Conservation (phyloP, 805 yeast genomes). For the Wickerhamiella siamensis region DNA sequence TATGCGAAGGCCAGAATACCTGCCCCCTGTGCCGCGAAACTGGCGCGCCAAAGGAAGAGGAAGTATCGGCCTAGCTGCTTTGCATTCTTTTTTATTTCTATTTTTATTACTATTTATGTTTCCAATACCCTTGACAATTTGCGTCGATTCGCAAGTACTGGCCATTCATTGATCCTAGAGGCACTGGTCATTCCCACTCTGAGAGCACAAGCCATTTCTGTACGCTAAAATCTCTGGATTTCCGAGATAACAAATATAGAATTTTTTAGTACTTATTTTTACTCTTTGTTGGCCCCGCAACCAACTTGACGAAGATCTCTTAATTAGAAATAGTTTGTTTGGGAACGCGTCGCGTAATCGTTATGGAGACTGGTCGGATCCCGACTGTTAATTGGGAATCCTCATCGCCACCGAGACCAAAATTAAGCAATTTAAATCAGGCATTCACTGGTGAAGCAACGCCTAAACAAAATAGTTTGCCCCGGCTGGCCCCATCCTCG, state of each 20-base stretch:
- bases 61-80: neutral
- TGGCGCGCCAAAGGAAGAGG: conserved; percentile 23
- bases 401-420: conserved; percentile 4
- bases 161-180: too few species aligned
- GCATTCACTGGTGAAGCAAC: conserved; percentile 1
- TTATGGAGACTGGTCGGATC: too few species aligned
- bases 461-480: neutral
- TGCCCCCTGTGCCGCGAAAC: conserved; percentile 44
- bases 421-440: neutral
- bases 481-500: neutral
- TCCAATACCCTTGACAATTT: neutral
- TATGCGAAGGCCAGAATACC: conserved; percentile 36
- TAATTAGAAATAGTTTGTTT: conserved; percentile 1
- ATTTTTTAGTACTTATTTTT: too few species aligned
- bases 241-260: too few species aligned
- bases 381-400: conserved; percentile 1
- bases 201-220: too few species aligned
- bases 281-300: too few species aligned
- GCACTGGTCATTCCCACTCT: too few species aligned
- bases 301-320: too few species aligned
- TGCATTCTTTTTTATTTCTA: neutral
- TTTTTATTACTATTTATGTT: neutral
- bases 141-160: too few species aligned
- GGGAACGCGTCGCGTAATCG: conserved; percentile 5
- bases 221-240: too few species aligned